phyloP scores from a whole-genome alignment of 2,329 filamentous ascomycete species.

The Beauveria australis region DNA sequence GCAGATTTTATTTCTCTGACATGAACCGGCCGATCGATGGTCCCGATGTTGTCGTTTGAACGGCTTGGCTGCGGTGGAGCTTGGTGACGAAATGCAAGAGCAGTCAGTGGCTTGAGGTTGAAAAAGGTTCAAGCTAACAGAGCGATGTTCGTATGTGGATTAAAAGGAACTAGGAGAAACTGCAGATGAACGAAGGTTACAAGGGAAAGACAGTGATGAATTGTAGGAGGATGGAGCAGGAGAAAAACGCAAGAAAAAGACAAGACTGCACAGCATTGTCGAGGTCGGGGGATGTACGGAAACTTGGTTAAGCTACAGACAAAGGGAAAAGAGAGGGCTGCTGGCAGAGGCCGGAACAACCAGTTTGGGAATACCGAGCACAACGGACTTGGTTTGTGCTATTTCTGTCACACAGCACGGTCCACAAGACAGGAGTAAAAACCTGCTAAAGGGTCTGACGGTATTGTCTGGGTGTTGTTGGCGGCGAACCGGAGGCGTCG shows the following conservation, averaged over 20 bases:
- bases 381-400: not conserved
- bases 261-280: not conserved
- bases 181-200: not conserved
- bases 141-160: not conserved
- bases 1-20: not conserved
- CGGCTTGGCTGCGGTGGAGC: conserved; percentile 6
- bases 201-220: not conserved
- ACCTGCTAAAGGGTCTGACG: not conserved
- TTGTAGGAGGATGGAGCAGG: not conserved
- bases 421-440: not conserved
- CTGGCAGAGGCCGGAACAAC: not conserved
- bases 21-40: not conserved
- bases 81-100: conserved; percentile 5
- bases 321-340: not conserved
- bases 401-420: not conserved
- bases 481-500: not conserved
- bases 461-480: not conserved
- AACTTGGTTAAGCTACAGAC: not conserved
- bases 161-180: not conserved
- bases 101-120: not conserved
- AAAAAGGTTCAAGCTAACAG: not conserved
- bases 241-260: not conserved
- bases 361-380: conserved; percentile 2
- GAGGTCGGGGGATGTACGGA: not conserved
- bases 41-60: not conserved